Evolutionary conservation across 2,329 filamentous ascomycete species (phyloP), one percentile per base, ranked within the genome.

Genomic region (Triangularia setosa): DNA sequence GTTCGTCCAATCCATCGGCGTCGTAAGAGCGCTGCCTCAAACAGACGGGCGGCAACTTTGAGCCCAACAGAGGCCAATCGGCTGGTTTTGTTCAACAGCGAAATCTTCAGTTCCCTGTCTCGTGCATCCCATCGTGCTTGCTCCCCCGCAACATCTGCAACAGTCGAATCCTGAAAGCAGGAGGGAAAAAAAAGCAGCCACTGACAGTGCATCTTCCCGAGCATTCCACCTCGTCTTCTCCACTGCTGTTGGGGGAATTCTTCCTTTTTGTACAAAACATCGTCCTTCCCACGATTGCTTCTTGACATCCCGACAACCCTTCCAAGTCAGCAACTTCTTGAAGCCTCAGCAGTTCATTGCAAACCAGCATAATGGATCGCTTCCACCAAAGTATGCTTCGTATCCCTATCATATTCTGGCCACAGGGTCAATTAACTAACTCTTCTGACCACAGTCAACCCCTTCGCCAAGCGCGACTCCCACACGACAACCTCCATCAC

Each of bases 401-500:
- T 18, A 16, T 16, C 23, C 18, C 8, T 14, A 1, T 18, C 8
- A 9, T 1, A 30, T 18, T 16, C 18, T 7, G 16, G 2, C 53
- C 18, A 21, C 40, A 58, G 61, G 21, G 65, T 53, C 24, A 56
- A 30, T 21, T 4, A 30, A 53, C 30, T 52, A 30, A 21, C 24
- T 33, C 27, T 52, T 48, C n/a, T 48, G 40, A 21, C 18, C 18
- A 58, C 67, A 91, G 89, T 86, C 74, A 95, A 95, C 75, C 91
- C 91, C 27, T 95, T 95, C 78, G 80, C 84, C 65, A 87, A 83
- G 76, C 87, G 87, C 72, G 89, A 93, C 65, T 81, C 85, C 18
- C 88, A 92, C 73, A 82, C 82, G 66, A 76, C 79, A 28, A 79
- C 80, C 67, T 81, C 87, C 59, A 80, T 97, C 71, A 80, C 86